Evolutionary conservation across 2,329 filamentous ascomycete species (phyloP).

Genomic region (Alternaria conjuncta): DNA sequence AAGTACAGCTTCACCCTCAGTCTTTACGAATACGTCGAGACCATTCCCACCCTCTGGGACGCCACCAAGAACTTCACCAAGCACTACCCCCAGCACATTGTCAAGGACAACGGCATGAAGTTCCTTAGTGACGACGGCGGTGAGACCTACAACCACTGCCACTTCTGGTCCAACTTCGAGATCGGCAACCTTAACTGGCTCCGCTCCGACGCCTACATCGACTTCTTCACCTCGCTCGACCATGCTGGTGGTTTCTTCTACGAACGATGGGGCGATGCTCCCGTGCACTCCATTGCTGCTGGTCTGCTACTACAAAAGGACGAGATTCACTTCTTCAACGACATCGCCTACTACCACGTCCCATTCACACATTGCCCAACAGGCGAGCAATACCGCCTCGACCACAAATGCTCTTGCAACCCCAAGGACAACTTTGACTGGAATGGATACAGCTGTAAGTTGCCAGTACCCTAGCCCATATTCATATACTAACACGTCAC

Average conservation of each 20-base stretch:
- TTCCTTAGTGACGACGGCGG: conserved; percentile 93
- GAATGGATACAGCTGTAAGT: conserved; percentile 96
- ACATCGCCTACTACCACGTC: conserved; percentile 97
- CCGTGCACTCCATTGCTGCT: conserved; percentile 97
- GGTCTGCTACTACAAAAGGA: conserved; percentile 86
- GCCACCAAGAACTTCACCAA: conserved; percentile 94
- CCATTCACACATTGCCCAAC: conserved; percentile 98
- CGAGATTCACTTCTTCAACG: conserved; percentile 97
- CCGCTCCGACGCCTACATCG: conserved; percentile 83
- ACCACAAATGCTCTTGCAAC: conserved; percentile 93
- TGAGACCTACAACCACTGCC: conserved; percentile 94
- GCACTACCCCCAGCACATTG: conserved; percentile 86
- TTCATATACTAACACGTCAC: conserved; percentile 45
- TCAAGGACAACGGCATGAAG: conserved; percentile 81
- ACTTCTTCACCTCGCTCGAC: conserved; percentile 90
- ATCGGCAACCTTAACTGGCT: conserved; percentile 94
- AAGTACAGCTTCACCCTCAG: conserved; percentile 98
- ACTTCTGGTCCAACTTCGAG: conserved; percentile 99
- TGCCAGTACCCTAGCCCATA: neutral
- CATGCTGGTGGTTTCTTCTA: conserved; percentile 97
- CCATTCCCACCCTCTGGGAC: conserved; percentile 94
- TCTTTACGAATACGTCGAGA: conserved; percentile 95
- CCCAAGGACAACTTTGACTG: conserved; percentile 98
- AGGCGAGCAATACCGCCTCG: conserved; percentile 79
- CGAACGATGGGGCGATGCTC: conserved; percentile 97